Evolutionary conservation across 805 yeast species (phyloP).

Genomic region (Nakazawaea holstii): DNA sequence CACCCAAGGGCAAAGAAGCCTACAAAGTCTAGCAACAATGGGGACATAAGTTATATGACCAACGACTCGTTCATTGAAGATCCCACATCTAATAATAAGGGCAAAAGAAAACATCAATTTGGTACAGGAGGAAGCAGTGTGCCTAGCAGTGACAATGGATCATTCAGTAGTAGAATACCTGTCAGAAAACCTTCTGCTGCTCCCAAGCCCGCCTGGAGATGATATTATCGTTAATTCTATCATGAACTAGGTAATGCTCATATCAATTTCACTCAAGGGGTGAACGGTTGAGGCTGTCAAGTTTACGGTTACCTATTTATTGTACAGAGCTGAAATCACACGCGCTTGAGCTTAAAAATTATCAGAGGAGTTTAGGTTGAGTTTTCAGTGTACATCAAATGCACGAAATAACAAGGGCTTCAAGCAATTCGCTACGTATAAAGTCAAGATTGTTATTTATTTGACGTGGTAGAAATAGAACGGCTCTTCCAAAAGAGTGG

Average conservation of each 20-base stretch:
- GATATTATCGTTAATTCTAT: not conserved
- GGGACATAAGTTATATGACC: conserved; percentile 2
- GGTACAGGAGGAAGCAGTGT: conserved; percentile 1
- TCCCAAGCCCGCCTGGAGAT: conserved; percentile 11
- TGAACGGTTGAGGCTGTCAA: no score
- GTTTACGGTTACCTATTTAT: no score
- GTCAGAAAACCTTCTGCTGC: conserved; percentile 1
- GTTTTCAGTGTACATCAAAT: no score
- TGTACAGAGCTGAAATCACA: no score
- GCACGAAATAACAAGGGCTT: no score
- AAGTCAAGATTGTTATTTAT: no score
- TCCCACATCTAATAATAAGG: not conserved
- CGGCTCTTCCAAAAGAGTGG: not conserved
- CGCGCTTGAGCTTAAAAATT: no score
- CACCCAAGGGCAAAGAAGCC: not conserved
- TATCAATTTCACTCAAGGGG: no score
- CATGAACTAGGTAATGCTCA: not conserved
- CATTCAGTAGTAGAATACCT: conserved; percentile 4
- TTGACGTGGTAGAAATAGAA: not conserved
- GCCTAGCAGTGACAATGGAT: not conserved
- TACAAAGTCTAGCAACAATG: not conserved
- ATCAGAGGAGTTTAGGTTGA: no score
- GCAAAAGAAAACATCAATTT: conserved; percentile 7
- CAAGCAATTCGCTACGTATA: no score
- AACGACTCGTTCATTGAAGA: conserved; percentile 9